Conservation (phyloP, 2,329 filamentous ascomycete genomes). For the Epichloe sylvatica region DNA sequence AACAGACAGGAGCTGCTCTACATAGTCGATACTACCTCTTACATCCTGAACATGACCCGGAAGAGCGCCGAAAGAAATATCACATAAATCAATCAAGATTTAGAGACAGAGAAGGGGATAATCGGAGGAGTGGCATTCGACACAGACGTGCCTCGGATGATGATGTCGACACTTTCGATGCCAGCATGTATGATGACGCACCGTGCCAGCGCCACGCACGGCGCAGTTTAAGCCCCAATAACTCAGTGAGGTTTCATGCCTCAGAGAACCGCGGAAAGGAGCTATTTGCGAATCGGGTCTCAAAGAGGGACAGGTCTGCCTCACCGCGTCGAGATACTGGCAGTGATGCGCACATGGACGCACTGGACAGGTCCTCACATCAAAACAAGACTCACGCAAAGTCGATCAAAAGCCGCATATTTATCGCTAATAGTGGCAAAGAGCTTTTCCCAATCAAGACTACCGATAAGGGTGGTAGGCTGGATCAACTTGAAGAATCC, state of each 20-base stretch:
- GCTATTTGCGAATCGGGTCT: slow-evolving; percentile 39
- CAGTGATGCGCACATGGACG: slow-evolving; percentile 26
- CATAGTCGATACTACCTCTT: slow-evolving; percentile 85
- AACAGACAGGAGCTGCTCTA: slow-evolving; percentile 62
- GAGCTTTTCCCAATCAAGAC: slow-evolving; percentile 27
- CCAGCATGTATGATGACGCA: slow-evolving; percentile 70
- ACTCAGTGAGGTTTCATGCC: slow-evolving; percentile 16
- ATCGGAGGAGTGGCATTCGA: slow-evolving; percentile 17
- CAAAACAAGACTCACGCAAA: slow-evolving; percentile 23
- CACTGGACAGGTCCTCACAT: slow-evolving; percentile 16
- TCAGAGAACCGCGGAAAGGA: slow-evolving; percentile 41
- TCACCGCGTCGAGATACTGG: slow-evolving; percentile 34
- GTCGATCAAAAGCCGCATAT: slow-evolving; percentile 20
- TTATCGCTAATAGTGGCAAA: slow-evolving; percentile 18
- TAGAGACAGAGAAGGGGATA: slow-evolving; percentile 39
- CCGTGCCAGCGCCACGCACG: slow-evolving; percentile 19
- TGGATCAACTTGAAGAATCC: slow-evolving; percentile 25
- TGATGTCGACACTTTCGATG: slow-evolving; percentile 48
- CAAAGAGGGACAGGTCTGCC: slow-evolving; percentile 33
- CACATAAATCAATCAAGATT: slow-evolving; percentile 46
- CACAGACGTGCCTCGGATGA: slow-evolving; percentile 31
- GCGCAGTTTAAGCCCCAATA: slow-evolving; percentile 14
- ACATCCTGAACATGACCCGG: slow-evolving; percentile 77
- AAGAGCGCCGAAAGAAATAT: slow-evolving; percentile 50
- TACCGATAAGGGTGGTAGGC: slow-evolving; percentile 16